phyloP scores from a whole-genome alignment of 495 filamentous ascomycete species.

The Alectoria sarmentosa region DNA sequence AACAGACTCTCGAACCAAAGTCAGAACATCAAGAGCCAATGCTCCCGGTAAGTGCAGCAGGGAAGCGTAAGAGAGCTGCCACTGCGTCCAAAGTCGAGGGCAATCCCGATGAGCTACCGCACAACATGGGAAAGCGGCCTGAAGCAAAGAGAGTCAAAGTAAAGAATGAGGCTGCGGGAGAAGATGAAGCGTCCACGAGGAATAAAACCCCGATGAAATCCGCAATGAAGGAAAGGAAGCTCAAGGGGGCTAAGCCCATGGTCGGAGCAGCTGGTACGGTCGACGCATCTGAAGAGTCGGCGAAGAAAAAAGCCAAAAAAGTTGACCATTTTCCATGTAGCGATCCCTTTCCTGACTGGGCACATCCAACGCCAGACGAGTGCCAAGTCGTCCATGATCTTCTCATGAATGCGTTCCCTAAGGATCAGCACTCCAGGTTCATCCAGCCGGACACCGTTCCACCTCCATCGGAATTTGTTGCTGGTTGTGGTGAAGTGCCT shows the following conservation, averaged over 20 bases:
- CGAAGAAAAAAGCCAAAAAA: constrained; percentile 25
- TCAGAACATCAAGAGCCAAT: background rate
- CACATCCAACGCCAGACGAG: constrained; percentile 60
- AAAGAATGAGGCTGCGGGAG: constrained; percentile 2
- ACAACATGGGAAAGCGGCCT: constrained; percentile 34
- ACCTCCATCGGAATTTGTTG: constrained; percentile 65
- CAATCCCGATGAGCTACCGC: constrained; percentile 35
- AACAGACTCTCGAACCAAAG: background rate
- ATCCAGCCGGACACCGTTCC: constrained; percentile 57
- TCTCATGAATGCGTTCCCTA: constrained; percentile 56
- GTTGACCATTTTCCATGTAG: constrained; percentile 36
- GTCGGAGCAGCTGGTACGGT: constrained; percentile 9
- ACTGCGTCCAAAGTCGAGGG: constrained; percentile 19
- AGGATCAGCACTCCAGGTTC: constrained; percentile 39
- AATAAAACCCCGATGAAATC: background rate
- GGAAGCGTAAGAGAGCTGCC: constrained; percentile 26
- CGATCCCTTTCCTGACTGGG: constrained; percentile 63
- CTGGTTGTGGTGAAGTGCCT: constrained; percentile 92
- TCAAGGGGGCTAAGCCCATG: constrained; percentile 13
- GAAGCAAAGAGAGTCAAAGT: background rate
- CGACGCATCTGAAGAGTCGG: constrained; percentile 11
- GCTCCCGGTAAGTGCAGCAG: constrained; percentile 5
- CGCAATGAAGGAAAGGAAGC: constrained; percentile 18
- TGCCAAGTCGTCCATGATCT: constrained; percentile 69
- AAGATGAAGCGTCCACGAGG: background rate